Base-by-base conservation (phyloP, 768 basidiomycete species). In the Lentinula guzmanii region DNA sequence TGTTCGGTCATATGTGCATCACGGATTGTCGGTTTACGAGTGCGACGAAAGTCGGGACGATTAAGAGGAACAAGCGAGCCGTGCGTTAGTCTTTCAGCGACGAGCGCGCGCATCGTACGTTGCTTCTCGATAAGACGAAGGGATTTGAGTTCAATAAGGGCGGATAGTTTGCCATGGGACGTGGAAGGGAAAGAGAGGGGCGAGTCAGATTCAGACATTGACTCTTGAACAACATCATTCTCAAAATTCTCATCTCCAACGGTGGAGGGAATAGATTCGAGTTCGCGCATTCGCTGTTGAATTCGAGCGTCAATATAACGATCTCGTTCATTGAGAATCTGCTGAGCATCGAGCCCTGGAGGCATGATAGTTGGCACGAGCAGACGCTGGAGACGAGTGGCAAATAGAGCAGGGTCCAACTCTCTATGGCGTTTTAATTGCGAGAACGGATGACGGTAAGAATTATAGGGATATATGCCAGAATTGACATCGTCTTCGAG, bases 281-380 rank as follows among this genome's bases (percentile, higher is more conserved):
- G 85, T 71, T 99, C 97, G 16, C 83, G 82, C 58, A 96, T 88
- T 39, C 97, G 86, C 73, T 97, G 93, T 43, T 86, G 82, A 55
- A 98, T 85, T 21, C 96, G 86, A 4, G 91, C 89, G 68, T 97
- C 92, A 60, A 98, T 86, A 72, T 86, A 95, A 9, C 92, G 84
- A 65, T 96, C 93, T 5, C 96, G 86, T 74, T 99, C 97, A 64
- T 92, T 89, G 68, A 95, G 81, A 63, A 98, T 82, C 65, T 93
- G 85, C 66, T 95, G 89, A 3, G 95, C 91, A 71, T 99, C 97
- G 34, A 99, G 84, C 15, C 96, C 96, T 9, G 82, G 76, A 0
- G 97, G 96, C 85, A 93, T 91, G 63, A 98, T 76, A 6, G 90
- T 90, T 0, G 97, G 97, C 18, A 98, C 81, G 46, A 98, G 76